A percentile compares a stretch with the other conserved stretches of the same genome.
These are phyloP conservation scores for Biscogniauxia marginata DNA, from an alignment of 2,329 filamentous ascomycete species.

Conservation along the genomic window DNA sequence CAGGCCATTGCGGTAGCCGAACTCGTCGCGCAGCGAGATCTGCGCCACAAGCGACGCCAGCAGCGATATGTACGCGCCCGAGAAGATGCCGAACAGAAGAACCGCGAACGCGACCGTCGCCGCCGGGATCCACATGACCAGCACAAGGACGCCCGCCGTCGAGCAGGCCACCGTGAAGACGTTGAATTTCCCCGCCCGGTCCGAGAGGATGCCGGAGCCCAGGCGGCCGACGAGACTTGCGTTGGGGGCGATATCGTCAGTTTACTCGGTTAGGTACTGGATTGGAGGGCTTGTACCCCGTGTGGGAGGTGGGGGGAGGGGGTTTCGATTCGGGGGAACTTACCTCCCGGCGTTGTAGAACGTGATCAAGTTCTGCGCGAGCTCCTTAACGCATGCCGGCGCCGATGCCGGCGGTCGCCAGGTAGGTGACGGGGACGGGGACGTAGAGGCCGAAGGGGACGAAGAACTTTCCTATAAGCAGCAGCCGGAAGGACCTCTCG, in stretches of 20 bases:
- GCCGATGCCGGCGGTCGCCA: constrained; percentile 2
- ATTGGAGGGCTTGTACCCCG: neutral
- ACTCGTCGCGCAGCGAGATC: constrained; percentile 51
- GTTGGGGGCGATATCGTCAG: neutral
- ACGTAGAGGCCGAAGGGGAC: constrained; percentile 11
- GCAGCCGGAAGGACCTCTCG: constrained; percentile 1
- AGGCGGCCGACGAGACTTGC: constrained; percentile 18
- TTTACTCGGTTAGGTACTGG: neutral
- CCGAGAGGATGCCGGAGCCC: constrained; percentile 12
- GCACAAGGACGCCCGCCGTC: constrained; percentile 31
- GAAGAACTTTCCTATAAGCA: neutral
- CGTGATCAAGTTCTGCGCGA: constrained; percentile 9
- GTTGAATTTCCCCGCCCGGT: constrained; percentile 22
- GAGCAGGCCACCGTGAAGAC: constrained; percentile 40
- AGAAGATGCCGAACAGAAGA: constrained; percentile 29
- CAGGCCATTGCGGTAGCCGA: constrained; percentile 52
- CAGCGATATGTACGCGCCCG: constrained; percentile 28
- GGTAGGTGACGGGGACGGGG: constrained; percentile 11
- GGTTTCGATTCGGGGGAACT: too few relatives aligned
- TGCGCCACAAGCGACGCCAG: constrained; percentile 35
- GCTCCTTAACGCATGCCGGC: constrained; percentile 3
- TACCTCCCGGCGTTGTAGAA: constrained; percentile 12
- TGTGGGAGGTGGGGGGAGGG: too few relatives aligned
- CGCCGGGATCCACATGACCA: constrained; percentile 33
- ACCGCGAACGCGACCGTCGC: constrained; percentile 24